Conservation (phyloP, 352 stramenopile species). For the Globisporangium orthogonon region DNA sequence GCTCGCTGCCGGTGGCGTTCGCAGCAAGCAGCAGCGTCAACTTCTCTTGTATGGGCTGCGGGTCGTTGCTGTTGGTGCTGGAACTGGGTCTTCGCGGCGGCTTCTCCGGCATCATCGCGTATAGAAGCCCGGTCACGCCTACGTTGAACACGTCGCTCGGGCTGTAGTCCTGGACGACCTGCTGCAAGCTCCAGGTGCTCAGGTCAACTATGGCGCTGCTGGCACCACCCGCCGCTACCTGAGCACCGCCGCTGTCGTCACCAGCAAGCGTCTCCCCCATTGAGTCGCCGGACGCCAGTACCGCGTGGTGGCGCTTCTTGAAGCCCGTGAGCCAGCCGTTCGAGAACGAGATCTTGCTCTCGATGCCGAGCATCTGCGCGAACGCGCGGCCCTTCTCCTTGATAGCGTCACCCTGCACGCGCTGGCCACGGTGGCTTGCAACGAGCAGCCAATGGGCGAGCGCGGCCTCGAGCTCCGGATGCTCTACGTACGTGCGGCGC, state of each 20-base stretch:
- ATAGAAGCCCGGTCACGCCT: slow-evolving; percentile 11
- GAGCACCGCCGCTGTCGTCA: background rate
- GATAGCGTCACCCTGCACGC: slow-evolving; percentile 22
- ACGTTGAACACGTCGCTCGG: slow-evolving; percentile 8
- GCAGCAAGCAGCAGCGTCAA: slow-evolving; percentile 16
- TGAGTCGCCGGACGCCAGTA: slow-evolving; percentile 2
- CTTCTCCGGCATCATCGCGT: slow-evolving; percentile 8
- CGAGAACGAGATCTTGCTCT: slow-evolving; percentile 23
- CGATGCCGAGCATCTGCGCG: slow-evolving; percentile 15
- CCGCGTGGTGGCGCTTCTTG: slow-evolving; percentile 19
- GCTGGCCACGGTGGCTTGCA: slow-evolving; percentile 16
- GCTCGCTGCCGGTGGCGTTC: slow-evolving; percentile 22
- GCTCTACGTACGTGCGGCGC: slow-evolving; percentile 16
- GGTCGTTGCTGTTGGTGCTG: background rate
- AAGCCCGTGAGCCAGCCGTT: slow-evolving; percentile 25
- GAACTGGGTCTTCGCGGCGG: background rate
- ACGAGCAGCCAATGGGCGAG: slow-evolving; percentile 24
- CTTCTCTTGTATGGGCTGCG: background rate
- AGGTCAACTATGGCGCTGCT: background rate
- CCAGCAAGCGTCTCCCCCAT: background rate
- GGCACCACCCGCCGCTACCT: too few species aligned
- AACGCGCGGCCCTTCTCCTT: slow-evolving; percentile 22
- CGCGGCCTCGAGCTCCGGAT: slow-evolving; percentile 19
- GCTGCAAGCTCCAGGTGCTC: slow-evolving; percentile 6
- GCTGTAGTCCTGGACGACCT: slow-evolving; percentile 7